Evolutionary conservation across 306 rosid genomes (phyloP), one percentile per base, ranked within the genome.

Genomic region (Argentina anserina): DNA sequence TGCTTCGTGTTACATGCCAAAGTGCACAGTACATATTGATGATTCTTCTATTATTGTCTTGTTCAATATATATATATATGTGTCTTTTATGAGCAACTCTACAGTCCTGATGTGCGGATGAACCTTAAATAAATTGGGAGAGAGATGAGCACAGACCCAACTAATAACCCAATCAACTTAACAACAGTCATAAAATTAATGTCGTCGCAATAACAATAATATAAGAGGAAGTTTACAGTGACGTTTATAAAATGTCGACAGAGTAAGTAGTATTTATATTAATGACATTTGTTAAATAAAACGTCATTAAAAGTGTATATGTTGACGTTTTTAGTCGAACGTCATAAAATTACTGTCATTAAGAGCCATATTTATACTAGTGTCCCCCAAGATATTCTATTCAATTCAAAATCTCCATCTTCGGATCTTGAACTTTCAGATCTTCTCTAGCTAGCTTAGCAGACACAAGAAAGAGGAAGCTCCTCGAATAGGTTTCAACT

Each of bases 81-180:
- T 14, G 29, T 41, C 43, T 42, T 45, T 26, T n/a, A 42, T 11
- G 53, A 28, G 43, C 60, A 59, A 2, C 39, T 29, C 65, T 12
- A 28, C 65, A 7, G 36, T 26, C 10, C 2, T 3, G 5, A 37
- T 23, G 42, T 31, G 55, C 34, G 28, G 65, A 74, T 3, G 36
- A 28, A 45, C 76, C 76, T 26, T 70, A 67, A 61, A 79, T 60
- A 25, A 65, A 65, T 64, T 64, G 63, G 39, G 6, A 31, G 40
- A 29, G 40, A 17, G n/a, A 6, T 0, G 18, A 26, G 31, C 23
- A 41, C n/a, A 29, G 56, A 61, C 69, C 9, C 58, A n/a, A 60
- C 65, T 28, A 28, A 59, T 21, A 33, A 61, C 69, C 64, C 13
- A 12, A 58, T 61, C 6, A 73, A 55, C 67, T 23, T n/a, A n/a